phyloP scores from a whole-genome alignment of 306 rosid genomes.

The Cyamopsis tetragonoloba region DNA sequence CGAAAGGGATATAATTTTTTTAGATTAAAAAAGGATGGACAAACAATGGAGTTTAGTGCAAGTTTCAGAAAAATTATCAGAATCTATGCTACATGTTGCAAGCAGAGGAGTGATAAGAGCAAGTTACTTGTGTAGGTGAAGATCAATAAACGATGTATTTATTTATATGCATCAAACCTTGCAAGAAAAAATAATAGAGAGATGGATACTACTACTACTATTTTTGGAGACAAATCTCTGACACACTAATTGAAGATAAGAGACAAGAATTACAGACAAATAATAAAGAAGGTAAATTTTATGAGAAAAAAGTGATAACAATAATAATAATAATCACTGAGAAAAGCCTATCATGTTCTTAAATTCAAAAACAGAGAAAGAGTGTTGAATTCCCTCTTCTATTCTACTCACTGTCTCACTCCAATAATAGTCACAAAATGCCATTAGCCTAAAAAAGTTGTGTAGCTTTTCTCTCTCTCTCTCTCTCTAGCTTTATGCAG shows the following conservation, averaged over 20 bases:
- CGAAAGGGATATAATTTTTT: neutral
- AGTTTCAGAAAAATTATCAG: constrained; percentile 34
- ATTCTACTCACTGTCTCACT: constrained; percentile 21
- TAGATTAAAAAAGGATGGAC: neutral
- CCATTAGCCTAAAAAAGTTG: constrained; percentile 10
- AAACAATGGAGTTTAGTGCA: constrained; percentile 36
- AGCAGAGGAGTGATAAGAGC: constrained; percentile 40
- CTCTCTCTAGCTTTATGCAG: constrained; percentile 25
- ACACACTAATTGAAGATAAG: constrained; percentile 75
- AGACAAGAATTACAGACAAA: constrained; percentile 42
- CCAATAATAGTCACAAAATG: constrained; percentile 19
- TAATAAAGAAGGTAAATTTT: constrained; percentile 14
- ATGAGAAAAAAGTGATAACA: neutral
- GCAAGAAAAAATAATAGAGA: neutral
- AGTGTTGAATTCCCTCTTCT: constrained; percentile 28
- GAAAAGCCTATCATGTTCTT: constrained; percentile 18
- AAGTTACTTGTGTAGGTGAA: constrained; percentile 36
- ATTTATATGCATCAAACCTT: constrained; percentile 31
- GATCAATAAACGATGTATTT: constrained; percentile 32
- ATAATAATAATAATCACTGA: constrained; percentile 24
- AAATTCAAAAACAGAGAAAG: constrained; percentile 46
- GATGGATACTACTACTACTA: constrained; percentile 9
- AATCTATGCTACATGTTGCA: constrained; percentile 57
- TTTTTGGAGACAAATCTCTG: constrained; percentile 50
- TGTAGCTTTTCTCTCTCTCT: neutral